Base-by-base conservation (phyloP, 305 asterid species). In the Fraxinus velutina region DNA sequence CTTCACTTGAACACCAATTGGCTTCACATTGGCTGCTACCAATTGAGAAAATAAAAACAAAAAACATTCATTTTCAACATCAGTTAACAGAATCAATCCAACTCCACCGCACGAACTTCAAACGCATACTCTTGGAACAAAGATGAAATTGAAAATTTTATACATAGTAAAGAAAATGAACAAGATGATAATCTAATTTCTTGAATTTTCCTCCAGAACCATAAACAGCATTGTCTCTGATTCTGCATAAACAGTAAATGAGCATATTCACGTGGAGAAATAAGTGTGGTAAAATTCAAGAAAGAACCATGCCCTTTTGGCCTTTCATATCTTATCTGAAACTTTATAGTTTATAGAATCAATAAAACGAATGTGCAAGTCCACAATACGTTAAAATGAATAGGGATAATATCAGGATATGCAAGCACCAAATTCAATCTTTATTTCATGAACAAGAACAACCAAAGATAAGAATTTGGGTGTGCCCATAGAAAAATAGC, bases 21-120 rank as follows among this genome's bases (percentile, higher is more conserved):
- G 86, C 89, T 83, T 85, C 86, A 83, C 83, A 82, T 83, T 89
- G 72, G 82, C 86, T 87, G 87, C 87, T 88, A 81, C 73, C 39
- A 77, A 34, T 75, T 68, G 47, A 86, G 19, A 33, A 36, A 17
- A 79, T 19, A 15, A 13, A 50, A 47, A 32, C 39, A 60, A 79
- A 68, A 12, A 36, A 34, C 57, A 42, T 50, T 64, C 50, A 24
- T 55, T 76, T 80, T 79, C 52, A 86, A 79, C 76, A 76, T 27
- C 71, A 12, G 82, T 68, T 29, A 75, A 78, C 71, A 76, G 39
- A 33, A 80, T 44, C 71, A 10, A 52, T 39, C 50, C 64, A 55
- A 55, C 64, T n/a, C 24, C 64, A 55, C 19, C 24, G 21, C 64
- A 4, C 10, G 10, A 55, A 6, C 64, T 55, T 55, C 24, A 17